Percentiles rank a stretch among this genome's conserved stretches.
Evolutionary conservation across 106 monocot genomes (phyloP).

Genomic region (Narthecium ossifragum): DNA sequence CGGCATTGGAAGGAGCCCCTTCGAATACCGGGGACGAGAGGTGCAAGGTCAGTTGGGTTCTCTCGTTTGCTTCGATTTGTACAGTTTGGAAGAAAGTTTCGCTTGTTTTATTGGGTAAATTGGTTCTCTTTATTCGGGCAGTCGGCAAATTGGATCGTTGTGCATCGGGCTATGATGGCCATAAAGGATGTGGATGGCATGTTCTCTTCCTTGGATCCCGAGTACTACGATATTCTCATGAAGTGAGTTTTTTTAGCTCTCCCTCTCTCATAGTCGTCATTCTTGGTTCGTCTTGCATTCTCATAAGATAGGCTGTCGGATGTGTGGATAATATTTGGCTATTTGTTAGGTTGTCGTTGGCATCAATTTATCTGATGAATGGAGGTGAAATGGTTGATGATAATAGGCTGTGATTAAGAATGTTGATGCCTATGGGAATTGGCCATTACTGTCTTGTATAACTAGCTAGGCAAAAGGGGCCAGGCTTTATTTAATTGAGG

Average conservation of each 20-base stretch:
- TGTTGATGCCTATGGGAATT: too few species aligned
- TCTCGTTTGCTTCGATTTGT: background rate
- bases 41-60: constrained; percentile 58
- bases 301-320: too few species aligned
- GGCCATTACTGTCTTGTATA: too few species aligned
- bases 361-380: too few species aligned
- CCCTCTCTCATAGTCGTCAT: background rate
- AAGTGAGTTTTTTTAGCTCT: constrained; percentile 39
- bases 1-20: constrained; percentile 70
- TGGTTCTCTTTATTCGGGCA: constrained; percentile 12
- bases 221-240: constrained; percentile 98
- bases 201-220: constrained; percentile 73
- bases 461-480: too few species aligned
- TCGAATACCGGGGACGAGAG: constrained; percentile 77
- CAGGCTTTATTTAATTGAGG: too few species aligned
- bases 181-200: constrained; percentile 85
- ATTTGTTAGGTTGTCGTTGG: too few species aligned
- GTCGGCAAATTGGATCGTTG: constrained; percentile 96
- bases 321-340: too few species aligned
- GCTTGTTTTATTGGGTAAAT: background rate
- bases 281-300: too few species aligned
- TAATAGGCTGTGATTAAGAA: too few species aligned
- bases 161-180: constrained; percentile 92
- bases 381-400: too few species aligned
- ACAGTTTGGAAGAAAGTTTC: background rate